phyloP scores from a whole-genome alignment of 805 yeast genomes.

The Cyberlindnera mrakii region DNA sequence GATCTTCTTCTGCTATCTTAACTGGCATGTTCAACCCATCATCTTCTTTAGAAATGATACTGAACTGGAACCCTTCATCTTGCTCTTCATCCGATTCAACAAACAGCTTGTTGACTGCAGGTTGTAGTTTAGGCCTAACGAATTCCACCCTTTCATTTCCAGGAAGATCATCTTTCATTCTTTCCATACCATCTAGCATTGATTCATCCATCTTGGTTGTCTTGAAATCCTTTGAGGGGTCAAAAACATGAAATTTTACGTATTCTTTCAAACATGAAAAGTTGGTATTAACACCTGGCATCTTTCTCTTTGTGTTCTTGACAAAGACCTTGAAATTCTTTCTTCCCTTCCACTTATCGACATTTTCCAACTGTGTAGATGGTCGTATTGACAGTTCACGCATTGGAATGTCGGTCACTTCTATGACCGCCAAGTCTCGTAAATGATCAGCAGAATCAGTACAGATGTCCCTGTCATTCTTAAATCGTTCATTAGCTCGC shows the following conservation, averaged over 20 bases:
- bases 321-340: constrained; percentile 36
- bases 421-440: constrained; percentile 31
- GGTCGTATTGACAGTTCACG: constrained; percentile 1
- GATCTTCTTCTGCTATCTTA: constrained; percentile 4
- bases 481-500: constrained; percentile 17
- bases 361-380: constrained; percentile 1
- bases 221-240: constrained; percentile 9
- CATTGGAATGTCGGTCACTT: constrained; percentile 20
- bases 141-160: too few species aligned
- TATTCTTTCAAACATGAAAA: constrained; percentile 28
- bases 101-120: constrained; percentile 5
- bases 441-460: constrained; percentile 25
- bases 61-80: constrained; percentile 14
- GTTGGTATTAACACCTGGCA: constrained; percentile 13
- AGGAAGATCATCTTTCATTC: neutral
- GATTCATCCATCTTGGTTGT: constrained; percentile 7
- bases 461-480: constrained; percentile 12
- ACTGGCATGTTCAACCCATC: constrained; percentile 22
- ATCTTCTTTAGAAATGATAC: constrained; percentile 7
- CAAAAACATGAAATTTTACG: constrained; percentile 25
- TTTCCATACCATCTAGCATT: constrained; percentile 8
- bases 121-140: too few species aligned
- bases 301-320: constrained; percentile 20
- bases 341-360: constrained; percentile 24
- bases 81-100: constrained; percentile 14